These are phyloP conservation scores for Sclerotinia minor DNA, from an alignment of 2,329 filamentous ascomycete genomes.

Conservation along the genomic window DNA sequence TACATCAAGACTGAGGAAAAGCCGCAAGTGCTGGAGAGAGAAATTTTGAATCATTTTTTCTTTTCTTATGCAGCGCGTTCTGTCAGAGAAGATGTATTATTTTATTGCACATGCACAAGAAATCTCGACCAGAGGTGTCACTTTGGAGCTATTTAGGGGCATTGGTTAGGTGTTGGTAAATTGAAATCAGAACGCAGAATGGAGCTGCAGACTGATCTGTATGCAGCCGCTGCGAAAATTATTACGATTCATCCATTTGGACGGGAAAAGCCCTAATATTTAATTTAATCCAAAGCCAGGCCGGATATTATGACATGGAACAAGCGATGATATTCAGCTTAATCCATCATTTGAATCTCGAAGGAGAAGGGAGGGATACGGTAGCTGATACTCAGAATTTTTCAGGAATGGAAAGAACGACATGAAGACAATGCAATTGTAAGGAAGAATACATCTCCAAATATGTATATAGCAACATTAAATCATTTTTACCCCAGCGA, in stretches of 20 bases:
- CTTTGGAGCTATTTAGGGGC: background rate
- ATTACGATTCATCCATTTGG: background rate
- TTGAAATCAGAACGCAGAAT: background rate
- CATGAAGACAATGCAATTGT: background rate
- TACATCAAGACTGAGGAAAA: background rate
- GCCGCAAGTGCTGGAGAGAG: background rate
- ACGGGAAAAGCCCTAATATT: background rate
- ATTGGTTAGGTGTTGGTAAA: background rate
- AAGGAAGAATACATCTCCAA: constrained; percentile 2
- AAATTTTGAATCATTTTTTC: background rate
- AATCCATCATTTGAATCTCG: background rate
- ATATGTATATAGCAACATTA: background rate
- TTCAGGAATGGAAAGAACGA: background rate
- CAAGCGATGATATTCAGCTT: background rate
- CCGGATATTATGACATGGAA: background rate
- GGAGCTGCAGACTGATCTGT: background rate
- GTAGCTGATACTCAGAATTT: too few species aligned
- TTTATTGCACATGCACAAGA: background rate
- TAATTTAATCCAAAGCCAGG: background rate
- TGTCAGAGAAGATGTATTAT: background rate
- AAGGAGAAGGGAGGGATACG: background rate
- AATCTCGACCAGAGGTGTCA: background rate
- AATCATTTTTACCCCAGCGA: background rate
- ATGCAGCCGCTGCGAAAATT: background rate
- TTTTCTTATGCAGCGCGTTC: background rate